These are phyloP conservation scores for Bryum argenteum DNA, from an alignment of 225 moss, liverwort and hornwort genomes.

Conservation along the genomic window DNA sequence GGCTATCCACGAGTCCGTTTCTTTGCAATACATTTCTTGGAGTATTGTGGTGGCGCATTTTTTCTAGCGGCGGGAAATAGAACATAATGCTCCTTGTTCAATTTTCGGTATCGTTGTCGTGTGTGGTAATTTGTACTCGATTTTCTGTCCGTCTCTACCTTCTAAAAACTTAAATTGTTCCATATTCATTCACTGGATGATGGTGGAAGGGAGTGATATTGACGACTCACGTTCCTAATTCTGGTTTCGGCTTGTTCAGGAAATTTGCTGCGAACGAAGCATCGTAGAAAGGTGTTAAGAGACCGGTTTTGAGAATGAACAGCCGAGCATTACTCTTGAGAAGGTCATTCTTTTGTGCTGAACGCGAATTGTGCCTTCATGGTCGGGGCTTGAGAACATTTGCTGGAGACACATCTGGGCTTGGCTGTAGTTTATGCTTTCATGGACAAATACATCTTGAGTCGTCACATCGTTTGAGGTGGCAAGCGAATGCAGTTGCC, in stretches of 20 bases:
- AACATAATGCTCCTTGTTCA: not conserved
- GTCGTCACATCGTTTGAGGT: conserved; percentile 36
- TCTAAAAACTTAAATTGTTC: no score
- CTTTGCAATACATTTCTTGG: not conserved
- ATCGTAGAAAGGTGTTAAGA: conserved; percentile 20
- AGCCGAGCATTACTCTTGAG: conserved; percentile 21
- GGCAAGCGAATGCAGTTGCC: conserved; percentile 48
- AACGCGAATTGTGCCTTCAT: conserved; percentile 29
- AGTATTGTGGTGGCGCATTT: conserved; percentile 4
- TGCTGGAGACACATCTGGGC: conserved; percentile 36
- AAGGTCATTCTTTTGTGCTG: conserved; percentile 22
- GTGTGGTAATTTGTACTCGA: no score
- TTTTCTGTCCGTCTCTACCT: no score
- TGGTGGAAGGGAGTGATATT: not conserved
- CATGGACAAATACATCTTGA: conserved; percentile 22
- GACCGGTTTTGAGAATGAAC: conserved; percentile 25
- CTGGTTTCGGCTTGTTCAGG: conserved; percentile 38
- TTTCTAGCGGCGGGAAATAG: not conserved
- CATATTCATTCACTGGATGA: not conserved
- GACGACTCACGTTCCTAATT: conserved; percentile 10
- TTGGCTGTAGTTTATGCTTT: conserved; percentile 49
- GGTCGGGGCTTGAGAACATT: conserved; percentile 28
- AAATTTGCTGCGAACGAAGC: not conserved
- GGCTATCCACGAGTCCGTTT: not conserved
- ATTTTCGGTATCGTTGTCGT: no score